Evolutionary conservation across 31 red algal species (phyloP).

Genomic region (Odonthalia washingtoniensis): DNA sequence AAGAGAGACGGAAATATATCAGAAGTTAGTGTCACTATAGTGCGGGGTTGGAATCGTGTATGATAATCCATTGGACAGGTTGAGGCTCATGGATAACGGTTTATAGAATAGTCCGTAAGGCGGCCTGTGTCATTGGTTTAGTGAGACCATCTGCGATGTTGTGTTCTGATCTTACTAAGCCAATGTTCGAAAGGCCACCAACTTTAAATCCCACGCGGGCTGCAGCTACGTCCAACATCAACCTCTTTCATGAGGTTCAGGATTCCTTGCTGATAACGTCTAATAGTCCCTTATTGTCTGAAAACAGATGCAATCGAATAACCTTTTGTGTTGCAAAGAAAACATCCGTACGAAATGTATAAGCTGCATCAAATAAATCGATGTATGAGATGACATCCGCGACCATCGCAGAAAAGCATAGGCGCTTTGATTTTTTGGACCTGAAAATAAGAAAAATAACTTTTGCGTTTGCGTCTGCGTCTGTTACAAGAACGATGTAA

Average conservation of each 20-base stretch:
- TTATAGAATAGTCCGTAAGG: no score
- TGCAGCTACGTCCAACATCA: slow-evolving; percentile 31
- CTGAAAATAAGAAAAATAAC: slow-evolving; percentile 19
- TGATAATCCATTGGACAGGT: no score
- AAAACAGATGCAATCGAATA: neutral
- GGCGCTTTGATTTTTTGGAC: neutral
- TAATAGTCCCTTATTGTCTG: neutral
- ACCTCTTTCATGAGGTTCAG: slow-evolving; percentile 17
- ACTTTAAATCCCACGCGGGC: neutral
- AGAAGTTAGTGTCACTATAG: no score
- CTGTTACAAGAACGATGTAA: neutral
- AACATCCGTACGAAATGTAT: neutral
- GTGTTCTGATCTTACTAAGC: neutral
- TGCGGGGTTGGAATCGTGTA: no score
- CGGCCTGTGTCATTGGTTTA: no score
- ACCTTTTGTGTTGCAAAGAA: neutral
- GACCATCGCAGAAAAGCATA: neutral
- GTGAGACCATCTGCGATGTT: neutral
- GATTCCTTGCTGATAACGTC: slow-evolving; percentile 11
- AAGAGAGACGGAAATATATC: no score
- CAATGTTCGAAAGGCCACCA: neutral
- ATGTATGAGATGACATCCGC: slow-evolving; percentile 35
- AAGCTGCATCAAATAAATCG: slow-evolving; percentile 11
- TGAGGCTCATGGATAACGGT: no score
- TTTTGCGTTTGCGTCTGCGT: neutral